Conservation (phyloP, 1,284 basidiomycete species). For the Cystobasidium pallidum region DNA sequence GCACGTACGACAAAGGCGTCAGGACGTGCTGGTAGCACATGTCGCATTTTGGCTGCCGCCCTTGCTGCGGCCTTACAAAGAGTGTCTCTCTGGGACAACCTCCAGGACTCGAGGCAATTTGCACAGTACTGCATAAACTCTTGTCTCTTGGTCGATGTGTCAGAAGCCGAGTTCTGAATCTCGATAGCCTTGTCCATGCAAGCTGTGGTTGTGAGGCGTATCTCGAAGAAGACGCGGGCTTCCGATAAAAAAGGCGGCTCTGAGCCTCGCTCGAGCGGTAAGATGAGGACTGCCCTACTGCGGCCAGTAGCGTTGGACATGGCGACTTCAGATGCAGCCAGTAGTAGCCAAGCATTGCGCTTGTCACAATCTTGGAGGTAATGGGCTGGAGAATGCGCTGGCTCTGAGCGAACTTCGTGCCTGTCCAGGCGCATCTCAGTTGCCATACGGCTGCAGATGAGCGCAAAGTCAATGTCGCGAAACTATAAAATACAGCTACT, state of each 20-base stretch:
- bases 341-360: slow-evolving; percentile 9
- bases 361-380: background rate
- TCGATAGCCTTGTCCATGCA: too few species aligned
- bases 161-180: too few species aligned
- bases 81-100: too few species aligned
- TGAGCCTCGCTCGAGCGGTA: slow-evolving; percentile 1
- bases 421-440: slow-evolving; percentile 8
- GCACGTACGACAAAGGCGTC: background rate
- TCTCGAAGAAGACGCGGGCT: background rate
- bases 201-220: too few species aligned
- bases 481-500: background rate
- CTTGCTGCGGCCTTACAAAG: too few species aligned
- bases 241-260: background rate
- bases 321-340: background rate
- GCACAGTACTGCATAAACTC: too few species aligned
- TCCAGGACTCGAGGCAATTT: too few species aligned
- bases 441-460: slow-evolving; percentile 4
- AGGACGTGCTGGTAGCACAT: background rate
- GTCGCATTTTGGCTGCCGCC: background rate
- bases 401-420: background rate
- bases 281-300: background rate
- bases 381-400: background rate
- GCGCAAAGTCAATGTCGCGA: background rate
- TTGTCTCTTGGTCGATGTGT: too few species aligned
- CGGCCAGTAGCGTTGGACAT: slow-evolving; percentile 4